Percentiles rank a stretch among this genome's conserved stretches.
These are phyloP conservation scores for Sugiyamaella qingdaonensis DNA, from an alignment of 805 yeast genomes.

Conservation along the genomic window DNA sequence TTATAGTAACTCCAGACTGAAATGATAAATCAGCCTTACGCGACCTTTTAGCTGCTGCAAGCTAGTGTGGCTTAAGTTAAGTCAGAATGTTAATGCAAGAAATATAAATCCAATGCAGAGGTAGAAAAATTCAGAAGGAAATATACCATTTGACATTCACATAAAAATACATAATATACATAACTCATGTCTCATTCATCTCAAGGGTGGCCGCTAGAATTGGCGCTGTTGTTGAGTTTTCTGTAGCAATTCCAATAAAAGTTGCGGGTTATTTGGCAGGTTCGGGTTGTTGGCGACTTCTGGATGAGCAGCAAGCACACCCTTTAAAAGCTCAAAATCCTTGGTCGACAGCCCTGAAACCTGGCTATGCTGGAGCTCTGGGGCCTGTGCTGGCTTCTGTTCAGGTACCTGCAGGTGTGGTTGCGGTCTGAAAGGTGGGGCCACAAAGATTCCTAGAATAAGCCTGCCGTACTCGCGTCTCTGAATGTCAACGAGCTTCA, in stretches of 20 bases:
- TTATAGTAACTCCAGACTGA: too few relatives aligned
- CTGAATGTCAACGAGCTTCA: background rate
- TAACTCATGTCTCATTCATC: background rate
- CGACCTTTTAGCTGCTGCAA: too few relatives aligned
- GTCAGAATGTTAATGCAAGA: too few relatives aligned
- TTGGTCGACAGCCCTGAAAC: slow-evolving; percentile 22
- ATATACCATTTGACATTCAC: background rate
- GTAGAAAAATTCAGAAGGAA: background rate
- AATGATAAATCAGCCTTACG: background rate
- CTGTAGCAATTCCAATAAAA: slow-evolving; percentile 27
- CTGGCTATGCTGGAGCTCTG: slow-evolving; percentile 1
- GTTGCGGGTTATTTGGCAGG: slow-evolving; percentile 27
- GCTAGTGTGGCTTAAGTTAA: too few relatives aligned
- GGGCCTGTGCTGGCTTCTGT: background rate
- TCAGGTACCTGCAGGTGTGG: background rate
- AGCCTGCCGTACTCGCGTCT: slow-evolving; percentile 3
- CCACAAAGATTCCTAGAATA: slow-evolving; percentile 18
- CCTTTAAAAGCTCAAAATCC: slow-evolving; percentile 24
- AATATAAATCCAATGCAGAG: background rate
- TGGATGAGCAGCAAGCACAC: slow-evolving; percentile 25
- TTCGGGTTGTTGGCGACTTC: slow-evolving; percentile 28
- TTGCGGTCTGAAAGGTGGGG: slow-evolving; percentile 3
- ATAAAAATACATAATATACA: background rate
- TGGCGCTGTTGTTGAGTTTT: slow-evolving; percentile 21
- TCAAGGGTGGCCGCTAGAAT: background rate